Evolutionary conservation across 768 basidiomycete genomes (phyloP).

Genomic region (Calocera cornea): DNA sequence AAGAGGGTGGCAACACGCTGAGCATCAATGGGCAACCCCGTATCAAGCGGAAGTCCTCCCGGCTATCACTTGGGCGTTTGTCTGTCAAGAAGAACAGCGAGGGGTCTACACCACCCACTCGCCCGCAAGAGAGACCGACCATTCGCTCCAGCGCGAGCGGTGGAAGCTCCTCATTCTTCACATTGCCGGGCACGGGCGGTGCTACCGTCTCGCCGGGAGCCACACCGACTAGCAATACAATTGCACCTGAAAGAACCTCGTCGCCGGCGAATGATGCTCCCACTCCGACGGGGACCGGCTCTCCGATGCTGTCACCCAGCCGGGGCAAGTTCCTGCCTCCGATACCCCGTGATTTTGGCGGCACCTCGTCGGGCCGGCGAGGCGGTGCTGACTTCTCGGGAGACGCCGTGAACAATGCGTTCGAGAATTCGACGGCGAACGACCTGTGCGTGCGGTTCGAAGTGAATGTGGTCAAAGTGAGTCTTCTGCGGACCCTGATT

Average conservation of each 20-base stretch:
- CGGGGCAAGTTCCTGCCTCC: slow-evolving; percentile 60
- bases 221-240: background rate
- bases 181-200: background rate
- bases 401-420: slow-evolving; percentile 50
- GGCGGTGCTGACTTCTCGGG: slow-evolving; percentile 42
- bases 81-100: background rate
- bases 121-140: background rate
- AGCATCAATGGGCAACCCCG: slow-evolving; percentile 18
- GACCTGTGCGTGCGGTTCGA: slow-evolving; percentile 87
- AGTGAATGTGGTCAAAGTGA: slow-evolving; percentile 90
- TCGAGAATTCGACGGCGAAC: slow-evolving; percentile 62
- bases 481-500: slow-evolving; percentile 18
- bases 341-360: slow-evolving; percentile 58
- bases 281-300: slow-evolving; percentile 3
- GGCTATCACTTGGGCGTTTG: slow-evolving; percentile 9
- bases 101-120: background rate
- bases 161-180: slow-evolving; percentile 3
- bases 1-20: background rate
- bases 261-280: background rate
- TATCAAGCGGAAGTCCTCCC: slow-evolving; percentile 43
- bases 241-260: background rate
- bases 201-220: background rate
- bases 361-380: slow-evolving; percentile 26
- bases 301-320: slow-evolving; percentile 34
- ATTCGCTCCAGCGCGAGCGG: background rate